phyloP scores from a whole-genome alignment of 1,284 basidiomycete species.

The Sanghuangporus weigelae region DNA sequence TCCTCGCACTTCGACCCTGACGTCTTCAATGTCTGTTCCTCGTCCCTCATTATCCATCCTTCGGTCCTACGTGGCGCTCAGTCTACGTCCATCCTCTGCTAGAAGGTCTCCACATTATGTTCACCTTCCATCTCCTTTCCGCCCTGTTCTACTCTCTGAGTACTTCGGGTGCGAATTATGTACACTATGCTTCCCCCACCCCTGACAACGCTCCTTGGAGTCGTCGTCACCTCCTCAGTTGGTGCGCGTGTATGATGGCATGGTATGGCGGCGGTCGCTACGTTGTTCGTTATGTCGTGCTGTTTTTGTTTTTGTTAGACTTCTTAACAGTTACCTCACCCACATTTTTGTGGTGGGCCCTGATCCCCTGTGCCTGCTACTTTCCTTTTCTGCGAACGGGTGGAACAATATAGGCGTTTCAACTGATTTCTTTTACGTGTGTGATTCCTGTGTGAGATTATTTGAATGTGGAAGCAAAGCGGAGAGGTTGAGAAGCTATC shows the following conservation, averaged over 20 bases:
- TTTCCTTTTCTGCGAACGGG: slow-evolving; percentile 2
- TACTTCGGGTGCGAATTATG: not conserved
- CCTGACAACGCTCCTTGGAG: not conserved
- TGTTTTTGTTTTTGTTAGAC: not conserved
- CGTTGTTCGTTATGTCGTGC: not conserved
- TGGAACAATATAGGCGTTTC: slow-evolving; percentile 18
- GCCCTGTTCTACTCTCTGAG: not conserved
- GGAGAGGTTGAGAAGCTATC: too few relatives aligned
- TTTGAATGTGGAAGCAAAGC: not conserved
- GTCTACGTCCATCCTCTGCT: slow-evolving; percentile 13
- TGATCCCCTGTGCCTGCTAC: not conserved
- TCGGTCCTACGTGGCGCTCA: slow-evolving; percentile 21
- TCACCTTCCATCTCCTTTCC: not conserved
- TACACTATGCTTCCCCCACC: not conserved
- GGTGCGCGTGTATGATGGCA: slow-evolving; percentile 5
- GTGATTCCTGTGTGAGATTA: slow-evolving; percentile 8
- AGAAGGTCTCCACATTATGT: not conserved
- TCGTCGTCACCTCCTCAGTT: not conserved
- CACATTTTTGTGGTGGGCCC: not conserved
- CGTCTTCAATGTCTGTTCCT: not conserved
- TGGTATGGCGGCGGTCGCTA: slow-evolving; percentile 14
- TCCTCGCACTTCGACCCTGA: not conserved
- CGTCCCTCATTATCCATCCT: not conserved
- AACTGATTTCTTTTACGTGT: slow-evolving; percentile 22
- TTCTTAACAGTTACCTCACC: not conserved